Evolutionary conservation across 2,329 filamentous ascomycete genomes (phyloP).

Genomic region (Sphaceloma murrayae): DNA sequence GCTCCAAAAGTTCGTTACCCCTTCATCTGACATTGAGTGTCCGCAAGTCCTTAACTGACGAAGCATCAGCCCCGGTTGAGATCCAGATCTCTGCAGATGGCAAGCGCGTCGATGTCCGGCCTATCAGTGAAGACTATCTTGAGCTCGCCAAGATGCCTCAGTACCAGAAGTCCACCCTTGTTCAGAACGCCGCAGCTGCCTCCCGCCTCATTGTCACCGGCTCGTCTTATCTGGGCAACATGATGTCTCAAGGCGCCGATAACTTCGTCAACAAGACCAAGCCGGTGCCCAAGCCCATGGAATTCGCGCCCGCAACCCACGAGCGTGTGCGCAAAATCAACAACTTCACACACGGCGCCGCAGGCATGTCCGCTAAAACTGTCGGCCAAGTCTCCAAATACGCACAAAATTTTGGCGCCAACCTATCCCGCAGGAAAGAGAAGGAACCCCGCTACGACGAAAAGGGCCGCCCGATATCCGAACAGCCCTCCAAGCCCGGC

Average conservation of each 20-base stretch:
- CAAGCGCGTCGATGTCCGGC: constrained; percentile 58
- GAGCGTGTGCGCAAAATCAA: constrained; percentile 80
- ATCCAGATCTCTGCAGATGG: constrained; percentile 63
- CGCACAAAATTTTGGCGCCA: constrained; percentile 82
- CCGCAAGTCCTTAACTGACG: constrained; percentile 23
- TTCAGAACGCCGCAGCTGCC: constrained; percentile 76
- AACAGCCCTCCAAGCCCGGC: constrained; percentile 69
- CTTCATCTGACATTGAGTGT: constrained; percentile 6
- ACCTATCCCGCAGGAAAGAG: constrained; percentile 54
- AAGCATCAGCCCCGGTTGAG: constrained; percentile 60
- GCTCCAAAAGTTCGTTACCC: constrained; percentile 69
- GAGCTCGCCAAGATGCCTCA: constrained; percentile 74
- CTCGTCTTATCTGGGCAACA: constrained; percentile 67
- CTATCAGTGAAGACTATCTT: constrained; percentile 60
- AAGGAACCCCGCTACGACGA: constrained; percentile 47
- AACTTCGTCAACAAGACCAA: constrained; percentile 71
- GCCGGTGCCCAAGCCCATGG: constrained; percentile 69
- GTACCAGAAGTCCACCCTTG: constrained; percentile 79
- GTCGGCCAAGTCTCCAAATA: constrained; percentile 74
- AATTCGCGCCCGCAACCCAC: constrained; percentile 78
- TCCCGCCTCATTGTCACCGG: constrained; percentile 88
- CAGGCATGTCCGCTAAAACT: constrained; percentile 71
- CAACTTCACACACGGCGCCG: constrained; percentile 70
- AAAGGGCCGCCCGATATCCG: constrained; percentile 59
- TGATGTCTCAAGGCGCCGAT: constrained; percentile 67